Conservation (phyloP, 177 flowering plant species). For the Vitis hybrid region DNA sequence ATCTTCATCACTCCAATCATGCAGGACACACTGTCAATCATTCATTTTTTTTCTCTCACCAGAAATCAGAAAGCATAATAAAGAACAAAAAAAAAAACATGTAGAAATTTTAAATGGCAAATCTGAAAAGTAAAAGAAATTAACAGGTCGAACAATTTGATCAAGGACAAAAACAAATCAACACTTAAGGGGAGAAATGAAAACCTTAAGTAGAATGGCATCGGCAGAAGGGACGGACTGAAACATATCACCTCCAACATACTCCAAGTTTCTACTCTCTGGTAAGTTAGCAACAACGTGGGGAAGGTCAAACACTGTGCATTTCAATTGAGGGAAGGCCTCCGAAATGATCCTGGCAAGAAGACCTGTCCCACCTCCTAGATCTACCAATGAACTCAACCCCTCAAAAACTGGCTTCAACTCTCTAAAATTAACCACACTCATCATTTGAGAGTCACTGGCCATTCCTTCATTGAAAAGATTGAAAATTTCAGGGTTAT, state of each 20-base stretch:
- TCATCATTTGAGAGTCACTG: constrained; percentile 11
- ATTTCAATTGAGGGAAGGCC: constrained; percentile 12
- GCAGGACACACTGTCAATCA: no score
- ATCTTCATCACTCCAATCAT: no score
- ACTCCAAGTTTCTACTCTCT: constrained; percentile 1
- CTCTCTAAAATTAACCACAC: not conserved
- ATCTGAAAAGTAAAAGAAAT: no score
- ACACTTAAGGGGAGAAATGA: not conserved
- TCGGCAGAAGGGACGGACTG: constrained; percentile 15
- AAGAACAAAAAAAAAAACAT: not conserved
- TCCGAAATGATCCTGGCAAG: constrained; percentile 8
- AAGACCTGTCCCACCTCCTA: constrained; percentile 18
- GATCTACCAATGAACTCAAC: constrained; percentile 11
- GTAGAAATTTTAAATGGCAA: no score
- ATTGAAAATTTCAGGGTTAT: not conserved
- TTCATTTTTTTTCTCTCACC: no score
- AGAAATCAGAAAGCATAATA: not conserved
- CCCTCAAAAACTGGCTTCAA: constrained; percentile 13
- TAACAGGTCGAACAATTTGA: not conserved
- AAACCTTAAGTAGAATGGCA: constrained; percentile 13
- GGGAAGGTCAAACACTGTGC: constrained; percentile 19
- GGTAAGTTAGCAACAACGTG: constrained; percentile 14
- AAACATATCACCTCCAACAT: constrained; percentile 18
- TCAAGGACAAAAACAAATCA: no score
- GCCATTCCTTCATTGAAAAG: constrained; percentile 18